Evolutionary conservation across 2,329 filamentous ascomycete genomes (phyloP).

Genomic region (Fusarium sp.): DNA sequence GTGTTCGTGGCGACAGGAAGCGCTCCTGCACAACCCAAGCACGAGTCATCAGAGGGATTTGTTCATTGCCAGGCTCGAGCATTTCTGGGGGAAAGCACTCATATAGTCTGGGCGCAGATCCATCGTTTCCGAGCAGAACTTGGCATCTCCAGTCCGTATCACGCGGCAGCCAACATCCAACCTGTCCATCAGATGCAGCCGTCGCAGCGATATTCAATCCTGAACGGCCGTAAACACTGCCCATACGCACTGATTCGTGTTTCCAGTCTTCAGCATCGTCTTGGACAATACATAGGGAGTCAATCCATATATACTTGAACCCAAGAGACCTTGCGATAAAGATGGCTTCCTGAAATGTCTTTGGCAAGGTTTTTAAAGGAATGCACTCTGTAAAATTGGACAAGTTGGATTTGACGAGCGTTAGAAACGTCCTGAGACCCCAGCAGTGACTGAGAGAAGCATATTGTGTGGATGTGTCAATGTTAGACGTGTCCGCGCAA

Average conservation of each 20-base stretch:
- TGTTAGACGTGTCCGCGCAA: not conserved
- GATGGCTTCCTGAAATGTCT: not conserved
- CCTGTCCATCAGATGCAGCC: not conserved
- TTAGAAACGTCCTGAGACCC: not conserved
- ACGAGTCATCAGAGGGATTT: not conserved
- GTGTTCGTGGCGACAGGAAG: not conserved
- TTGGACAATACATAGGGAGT: not conserved
- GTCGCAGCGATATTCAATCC: not conserved
- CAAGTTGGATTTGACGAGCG: not conserved
- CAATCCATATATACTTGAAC: not conserved
- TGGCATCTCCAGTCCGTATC: not conserved
- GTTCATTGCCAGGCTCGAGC: not conserved
- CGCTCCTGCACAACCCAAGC: conserved; percentile 1
- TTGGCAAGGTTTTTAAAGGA: not conserved
- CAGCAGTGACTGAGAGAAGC: not conserved
- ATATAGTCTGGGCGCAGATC: not conserved
- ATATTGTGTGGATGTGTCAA: not conserved
- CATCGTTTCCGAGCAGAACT: not conserved
- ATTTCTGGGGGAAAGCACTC: not conserved
- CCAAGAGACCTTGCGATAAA: not conserved
- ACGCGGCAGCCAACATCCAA: not conserved
- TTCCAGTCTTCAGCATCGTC: not conserved
- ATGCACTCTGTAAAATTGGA: not conserved
- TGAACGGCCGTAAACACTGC: not conserved
- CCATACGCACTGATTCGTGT: not conserved